phyloP scores from a whole-genome alignment of 495 filamentous ascomycete genomes.

The Aspergillus sparsus region DNA sequence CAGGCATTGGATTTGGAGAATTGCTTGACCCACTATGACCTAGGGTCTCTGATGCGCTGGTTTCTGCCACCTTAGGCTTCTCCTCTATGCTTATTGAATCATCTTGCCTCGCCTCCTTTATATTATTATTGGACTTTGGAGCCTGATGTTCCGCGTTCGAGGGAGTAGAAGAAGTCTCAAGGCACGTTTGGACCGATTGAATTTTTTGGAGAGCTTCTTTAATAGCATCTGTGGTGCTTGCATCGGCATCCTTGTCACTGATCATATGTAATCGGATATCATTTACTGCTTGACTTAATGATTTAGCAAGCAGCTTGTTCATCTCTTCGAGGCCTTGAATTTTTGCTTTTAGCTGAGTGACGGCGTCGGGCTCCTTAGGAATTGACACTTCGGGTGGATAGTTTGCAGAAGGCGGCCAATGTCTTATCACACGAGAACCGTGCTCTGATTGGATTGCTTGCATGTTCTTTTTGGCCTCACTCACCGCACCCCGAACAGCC shows the following conservation, averaged over 20 bases:
- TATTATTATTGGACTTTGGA: conserved; percentile 8
- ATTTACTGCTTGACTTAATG: conserved; percentile 70
- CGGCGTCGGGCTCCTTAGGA: conserved; percentile 8
- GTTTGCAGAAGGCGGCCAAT: conserved; percentile 4
- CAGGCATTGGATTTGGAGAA: conserved; percentile 13
- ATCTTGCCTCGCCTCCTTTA: conserved; percentile 3
- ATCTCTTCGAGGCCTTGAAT: conserved; percentile 61
- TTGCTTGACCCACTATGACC: conserved; percentile 6
- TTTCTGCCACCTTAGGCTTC: conserved; percentile 7
- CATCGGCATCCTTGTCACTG: conserved; percentile 55
- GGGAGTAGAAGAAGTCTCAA: conserved; percentile 65
- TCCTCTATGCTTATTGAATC: conserved; percentile 2
- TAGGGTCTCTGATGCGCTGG: conserved; percentile 6
- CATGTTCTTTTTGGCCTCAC: conserved; percentile 75
- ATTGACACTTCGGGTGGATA: conserved; percentile 16
- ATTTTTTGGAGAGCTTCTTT: conserved; percentile 66
- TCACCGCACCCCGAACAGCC: conserved; percentile 85
- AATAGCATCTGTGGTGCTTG: conserved; percentile 22
- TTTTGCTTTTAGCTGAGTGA: conserved; percentile 30
- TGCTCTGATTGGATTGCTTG: conserved; percentile 59
- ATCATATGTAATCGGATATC: conserved; percentile 57
- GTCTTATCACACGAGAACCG: conserved; percentile 24
- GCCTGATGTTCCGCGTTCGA: conserved; percentile 21
- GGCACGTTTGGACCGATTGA: conserved; percentile 74
- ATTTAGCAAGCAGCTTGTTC: conserved; percentile 69